A percentile compares a stretch with the other conserved stretches of the same genome.
Conservation (phyloP, 164 flowering plant genomes). For the Aristolochia fimbriata region DNA sequence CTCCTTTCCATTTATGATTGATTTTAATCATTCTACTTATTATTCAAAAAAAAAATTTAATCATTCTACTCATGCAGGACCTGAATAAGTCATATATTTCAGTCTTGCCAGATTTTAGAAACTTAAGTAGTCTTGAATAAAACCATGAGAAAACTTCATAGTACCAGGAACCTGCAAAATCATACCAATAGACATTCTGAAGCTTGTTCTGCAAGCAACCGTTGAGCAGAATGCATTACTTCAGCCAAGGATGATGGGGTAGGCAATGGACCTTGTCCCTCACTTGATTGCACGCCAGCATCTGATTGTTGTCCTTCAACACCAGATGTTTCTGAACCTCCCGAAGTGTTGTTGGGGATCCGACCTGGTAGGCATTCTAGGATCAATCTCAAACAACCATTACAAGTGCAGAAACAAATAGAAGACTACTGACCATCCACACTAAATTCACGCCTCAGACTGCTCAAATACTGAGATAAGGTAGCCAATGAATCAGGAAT, state of each 20-base stretch:
- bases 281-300: conserved; percentile 17
- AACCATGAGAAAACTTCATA: too few relatives aligned
- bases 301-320: conserved; percentile 20
- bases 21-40: too few relatives aligned
- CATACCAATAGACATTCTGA: conserved; percentile 57
- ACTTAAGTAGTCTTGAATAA: too few relatives aligned
- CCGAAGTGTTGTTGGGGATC: conserved; percentile 19
- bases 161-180: not conserved
- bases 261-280: conserved; percentile 39
- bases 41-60: too few relatives aligned
- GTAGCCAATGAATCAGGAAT: conserved; percentile 84
- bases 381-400: not conserved
- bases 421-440: conserved; percentile 33
- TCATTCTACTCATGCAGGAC: too few relatives aligned
- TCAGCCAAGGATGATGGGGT: conserved; percentile 70
- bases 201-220: conserved; percentile 44
- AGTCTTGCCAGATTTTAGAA: too few relatives aligned
- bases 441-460: conserved; percentile 48
- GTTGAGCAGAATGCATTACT: conserved; percentile 51
- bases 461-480: conserved; percentile 52
- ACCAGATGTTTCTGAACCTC: conserved; percentile 15
- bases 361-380: conserved; percentile 21
- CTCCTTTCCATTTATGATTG: too few relatives aligned
- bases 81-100: too few relatives aligned
- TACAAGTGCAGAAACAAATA: not conserved